Conservation (phyloP, 176 grass and related monocot species). For the Thinopyrum elongatum region DNA sequence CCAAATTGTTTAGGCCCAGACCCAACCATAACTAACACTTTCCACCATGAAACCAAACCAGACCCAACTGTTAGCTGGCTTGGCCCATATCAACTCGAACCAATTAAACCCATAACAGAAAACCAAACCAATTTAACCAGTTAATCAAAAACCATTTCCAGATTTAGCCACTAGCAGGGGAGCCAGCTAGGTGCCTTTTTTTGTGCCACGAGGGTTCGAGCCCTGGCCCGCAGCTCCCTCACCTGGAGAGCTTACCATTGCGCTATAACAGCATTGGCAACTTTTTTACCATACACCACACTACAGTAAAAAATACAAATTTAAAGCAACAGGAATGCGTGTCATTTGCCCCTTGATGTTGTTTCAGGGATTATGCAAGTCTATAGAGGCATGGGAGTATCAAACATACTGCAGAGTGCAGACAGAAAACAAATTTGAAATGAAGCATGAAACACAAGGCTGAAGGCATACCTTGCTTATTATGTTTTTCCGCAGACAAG, state of each 20-base stretch:
- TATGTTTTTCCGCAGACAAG: conserved; percentile 31
- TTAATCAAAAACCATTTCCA: too few species aligned
- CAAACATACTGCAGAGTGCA: neutral
- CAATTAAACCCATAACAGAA: too few species aligned
- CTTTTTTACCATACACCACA: neutral
- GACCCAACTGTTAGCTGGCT: too few species aligned
- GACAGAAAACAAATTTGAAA: neutral
- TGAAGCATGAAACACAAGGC: neutral
- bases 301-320: neutral
- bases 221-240: neutral
- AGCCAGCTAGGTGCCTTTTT: neutral
- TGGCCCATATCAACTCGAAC: too few species aligned
- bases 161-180: neutral
- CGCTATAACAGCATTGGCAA: neutral
- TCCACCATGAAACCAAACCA: too few species aligned
- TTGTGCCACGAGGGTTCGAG: neutral
- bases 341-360: neutral
- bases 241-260: neutral
- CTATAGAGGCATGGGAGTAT: neutral
- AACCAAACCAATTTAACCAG: too few species aligned
- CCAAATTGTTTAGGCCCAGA: too few species aligned
- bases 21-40: too few species aligned
- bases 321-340: neutral
- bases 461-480: neutral
- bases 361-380: neutral